A percentile compares a stretch with the other conserved stretches of the same genome.
phyloP scores from a whole-genome alignment of 768 basidiomycete genomes.

The Mycena alexandri region DNA sequence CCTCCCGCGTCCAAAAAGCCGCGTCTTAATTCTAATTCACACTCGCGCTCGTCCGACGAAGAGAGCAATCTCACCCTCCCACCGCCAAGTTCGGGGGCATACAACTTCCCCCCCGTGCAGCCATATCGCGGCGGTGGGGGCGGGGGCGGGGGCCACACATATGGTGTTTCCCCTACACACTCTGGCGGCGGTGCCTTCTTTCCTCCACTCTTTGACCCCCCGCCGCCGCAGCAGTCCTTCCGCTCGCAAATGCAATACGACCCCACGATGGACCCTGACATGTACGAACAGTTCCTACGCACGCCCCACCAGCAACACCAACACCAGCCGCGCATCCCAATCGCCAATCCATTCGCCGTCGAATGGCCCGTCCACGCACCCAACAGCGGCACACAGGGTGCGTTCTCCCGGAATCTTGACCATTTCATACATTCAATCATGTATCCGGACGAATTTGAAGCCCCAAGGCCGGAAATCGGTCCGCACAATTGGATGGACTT shows the following conservation, averaged over 20 bases:
- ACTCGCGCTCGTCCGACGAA: conserved; percentile 22
- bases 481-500: conserved; percentile 33
- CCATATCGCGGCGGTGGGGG: conserved; percentile 19
- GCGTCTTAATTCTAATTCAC: conserved; percentile 18
- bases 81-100: conserved; percentile 8
- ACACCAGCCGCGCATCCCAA: neutral
- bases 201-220: conserved; percentile 27
- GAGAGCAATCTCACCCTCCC: conserved; percentile 24
- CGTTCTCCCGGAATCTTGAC: conserved; percentile 40
- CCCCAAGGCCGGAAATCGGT: neutral
- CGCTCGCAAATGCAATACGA: conserved; percentile 29
- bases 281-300: conserved; percentile 33
- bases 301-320: conserved; percentile 18
- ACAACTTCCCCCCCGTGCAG: conserved; percentile 30
- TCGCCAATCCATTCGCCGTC: conserved; percentile 24
- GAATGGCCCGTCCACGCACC: conserved; percentile 36
- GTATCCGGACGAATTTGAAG: conserved; percentile 23
- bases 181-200: conserved; percentile 2
- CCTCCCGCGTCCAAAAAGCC: conserved; percentile 31
- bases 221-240: conserved; percentile 18
- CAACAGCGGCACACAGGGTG: conserved; percentile 28
- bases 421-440: conserved; percentile 38
- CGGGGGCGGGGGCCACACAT: conserved; percentile 12
- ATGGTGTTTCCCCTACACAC: conserved; percentile 12
- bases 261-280: conserved; percentile 25